These are phyloP conservation scores for Trichoderma afroharzianum DNA, from an alignment of 2,329 filamentous ascomycete genomes.

Conservation along the genomic window DNA sequence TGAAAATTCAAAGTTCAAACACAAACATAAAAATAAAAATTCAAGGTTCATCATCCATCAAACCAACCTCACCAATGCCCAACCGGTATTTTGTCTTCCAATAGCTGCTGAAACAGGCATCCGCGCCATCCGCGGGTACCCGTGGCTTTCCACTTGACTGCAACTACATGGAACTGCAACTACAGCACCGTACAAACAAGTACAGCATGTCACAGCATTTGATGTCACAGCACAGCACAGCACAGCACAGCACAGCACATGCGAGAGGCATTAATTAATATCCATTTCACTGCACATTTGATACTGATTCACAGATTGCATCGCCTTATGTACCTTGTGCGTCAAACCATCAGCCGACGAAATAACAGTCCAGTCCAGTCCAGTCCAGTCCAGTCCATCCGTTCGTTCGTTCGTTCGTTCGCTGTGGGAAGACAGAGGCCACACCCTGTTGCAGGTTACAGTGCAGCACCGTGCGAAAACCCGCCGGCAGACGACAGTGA, in stretches of 20 bases:
- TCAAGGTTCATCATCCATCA: background rate
- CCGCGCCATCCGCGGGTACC: constrained; percentile 13
- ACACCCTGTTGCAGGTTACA: constrained; percentile 16
- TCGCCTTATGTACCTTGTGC: background rate
- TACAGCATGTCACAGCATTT: background rate
- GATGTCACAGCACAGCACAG: background rate
- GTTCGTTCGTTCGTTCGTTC: background rate
- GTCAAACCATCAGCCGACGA: background rate
- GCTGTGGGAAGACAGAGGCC: background rate
- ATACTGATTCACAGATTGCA: background rate
- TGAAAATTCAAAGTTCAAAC: background rate
- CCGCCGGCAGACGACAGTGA: background rate
- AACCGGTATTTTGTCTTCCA: background rate
- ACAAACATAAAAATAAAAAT: background rate
- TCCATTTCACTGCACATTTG: background rate
- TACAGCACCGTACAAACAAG: background rate
- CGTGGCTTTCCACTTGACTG: constrained; percentile 5
- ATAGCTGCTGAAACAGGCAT: background rate
- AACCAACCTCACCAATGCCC: background rate
- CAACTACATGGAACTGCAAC: background rate
- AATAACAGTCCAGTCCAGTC: background rate
- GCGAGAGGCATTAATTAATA: background rate
- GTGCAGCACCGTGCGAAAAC: background rate
- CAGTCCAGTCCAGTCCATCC: background rate
- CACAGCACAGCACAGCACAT: background rate